Evolutionary conservation across 192 early-diverging fungal genomes (phyloP), one percentile per base, ranked within the genome.

Genomic region (Spinellus fusiger): DNA sequence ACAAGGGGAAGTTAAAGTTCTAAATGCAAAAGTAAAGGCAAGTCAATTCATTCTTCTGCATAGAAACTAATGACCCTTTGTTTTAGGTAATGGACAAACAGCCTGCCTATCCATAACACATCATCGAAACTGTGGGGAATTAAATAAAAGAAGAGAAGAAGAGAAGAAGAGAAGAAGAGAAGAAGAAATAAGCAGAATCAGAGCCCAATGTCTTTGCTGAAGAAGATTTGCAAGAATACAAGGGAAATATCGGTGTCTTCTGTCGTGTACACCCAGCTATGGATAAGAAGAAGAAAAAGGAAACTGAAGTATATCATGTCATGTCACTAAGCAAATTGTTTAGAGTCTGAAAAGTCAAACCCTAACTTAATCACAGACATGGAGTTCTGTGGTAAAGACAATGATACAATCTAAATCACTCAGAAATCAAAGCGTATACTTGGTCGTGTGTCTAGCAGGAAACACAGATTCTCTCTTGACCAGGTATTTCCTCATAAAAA

Each of bases 181-280:
- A 37, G 13, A 9, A 9, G 13, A 37, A 37, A 37, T 37, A 37
- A 55, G 78, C 80, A 18, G 85, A 91, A 54, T 94, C 97, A 67
- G 83, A 77, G 5, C 70, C 84, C 22, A 82, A 93, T n/a, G 77
- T 93, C 34, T 71, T 77, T 55, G 69, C 97, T 29, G 93, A 97
- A 74, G 97, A 97, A 66, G 87, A 87, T 0, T 87, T 94, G 32
- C 92, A 91, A 62, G 96, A 98, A 69, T 80, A 97, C 49, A 94
- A 92, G 59, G 96, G 96, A 31, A 98, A 98, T 66, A 96, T 98
- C 46, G 82, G 96, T 23, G 96, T 97, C 26, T 98, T 98, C 71
- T 97, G 95, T 70, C 78, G 96, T 29, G 86, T 97, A 10, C 84
- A 95, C 31, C 96, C 96, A 9, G 69, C 84, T 35, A 35, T 87